phyloP scores from a whole-genome alignment of 2,329 filamentous ascomycete species.

The Cordyceps fumosorosea region DNA sequence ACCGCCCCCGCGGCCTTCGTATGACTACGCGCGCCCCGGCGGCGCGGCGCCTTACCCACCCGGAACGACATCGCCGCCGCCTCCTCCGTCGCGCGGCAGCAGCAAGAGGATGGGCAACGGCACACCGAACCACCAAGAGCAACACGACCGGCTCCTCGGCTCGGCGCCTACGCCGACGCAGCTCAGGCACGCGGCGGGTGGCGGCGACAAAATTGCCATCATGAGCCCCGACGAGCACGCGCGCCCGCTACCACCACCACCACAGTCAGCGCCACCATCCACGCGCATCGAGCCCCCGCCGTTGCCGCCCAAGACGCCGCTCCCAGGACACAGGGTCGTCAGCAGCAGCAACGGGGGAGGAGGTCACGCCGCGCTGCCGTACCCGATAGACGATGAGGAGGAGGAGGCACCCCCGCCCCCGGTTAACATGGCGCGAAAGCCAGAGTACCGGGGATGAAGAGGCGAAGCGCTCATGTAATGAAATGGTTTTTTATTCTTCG shows the following conservation, averaged over 20 bases:
- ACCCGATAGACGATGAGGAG: conserved; percentile 61
- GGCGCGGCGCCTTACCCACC: conserved; percentile 24
- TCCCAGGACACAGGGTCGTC: conserved; percentile 43
- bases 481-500: neutral
- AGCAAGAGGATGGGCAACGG: conserved; percentile 25
- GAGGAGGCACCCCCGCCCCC: conserved; percentile 69
- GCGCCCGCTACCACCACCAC: conserved; percentile 26
- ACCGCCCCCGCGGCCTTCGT: conserved; percentile 43
- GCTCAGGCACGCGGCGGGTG: conserved; percentile 50
- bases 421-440: conserved; percentile 82
- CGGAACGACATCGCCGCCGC: conserved; percentile 19
- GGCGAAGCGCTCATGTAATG: neutral
- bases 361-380: conserved; percentile 51
- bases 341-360: conserved; percentile 9
- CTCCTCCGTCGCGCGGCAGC: conserved; percentile 15
- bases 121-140: conserved; percentile 32
- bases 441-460: conserved; percentile 54
- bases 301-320: conserved; percentile 69
- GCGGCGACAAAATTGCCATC: conserved; percentile 60
- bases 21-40: conserved; percentile 36
- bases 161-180: conserved; percentile 52
- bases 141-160: conserved; percentile 48
- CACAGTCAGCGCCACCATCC: conserved; percentile 25
- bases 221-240: conserved; percentile 53
- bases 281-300: conserved; percentile 57